phyloP scores from a whole-genome alignment of 345 rosid genomes.

The Pelargonium nanum region DNA sequence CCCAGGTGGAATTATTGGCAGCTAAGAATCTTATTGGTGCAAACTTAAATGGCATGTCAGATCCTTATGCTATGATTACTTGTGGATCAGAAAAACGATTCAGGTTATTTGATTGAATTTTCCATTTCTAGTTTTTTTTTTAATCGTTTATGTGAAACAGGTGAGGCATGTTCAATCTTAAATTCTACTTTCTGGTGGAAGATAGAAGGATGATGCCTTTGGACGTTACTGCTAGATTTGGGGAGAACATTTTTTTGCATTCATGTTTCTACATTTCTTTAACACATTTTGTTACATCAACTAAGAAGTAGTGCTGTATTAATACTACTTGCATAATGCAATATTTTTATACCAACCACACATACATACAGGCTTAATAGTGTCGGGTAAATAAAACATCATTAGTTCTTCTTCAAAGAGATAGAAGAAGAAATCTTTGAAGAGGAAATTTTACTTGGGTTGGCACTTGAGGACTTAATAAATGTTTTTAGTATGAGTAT shows the following conservation, averaged over 20 bases:
- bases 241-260: not conserved
- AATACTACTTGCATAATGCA: not conserved
- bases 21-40: slow-evolving; percentile 98
- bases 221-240: not conserved
- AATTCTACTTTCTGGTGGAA: not conserved
- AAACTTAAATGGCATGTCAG: slow-evolving; percentile 92
- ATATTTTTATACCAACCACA: not conserved
- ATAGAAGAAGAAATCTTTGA: not conserved
- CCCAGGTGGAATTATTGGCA: slow-evolving; percentile 89
- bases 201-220: not conserved
- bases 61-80: slow-evolving; percentile 93
- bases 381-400: not conserved
- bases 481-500: too few species aligned
- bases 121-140: not conserved
- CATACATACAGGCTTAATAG: not conserved
- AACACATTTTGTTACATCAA: not conserved
- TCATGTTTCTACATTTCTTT: not conserved
- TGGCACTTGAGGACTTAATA: not conserved
- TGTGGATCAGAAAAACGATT: slow-evolving; percentile 92
- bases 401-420: not conserved
- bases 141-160: not conserved
- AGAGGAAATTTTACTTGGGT: not conserved
- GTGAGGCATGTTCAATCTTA: not conserved
- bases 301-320: not conserved
- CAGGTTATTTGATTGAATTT: slow-evolving; percentile 45